Conservation (phyloP, 345 rosid genomes). For the Pugionium dolabratum region DNA sequence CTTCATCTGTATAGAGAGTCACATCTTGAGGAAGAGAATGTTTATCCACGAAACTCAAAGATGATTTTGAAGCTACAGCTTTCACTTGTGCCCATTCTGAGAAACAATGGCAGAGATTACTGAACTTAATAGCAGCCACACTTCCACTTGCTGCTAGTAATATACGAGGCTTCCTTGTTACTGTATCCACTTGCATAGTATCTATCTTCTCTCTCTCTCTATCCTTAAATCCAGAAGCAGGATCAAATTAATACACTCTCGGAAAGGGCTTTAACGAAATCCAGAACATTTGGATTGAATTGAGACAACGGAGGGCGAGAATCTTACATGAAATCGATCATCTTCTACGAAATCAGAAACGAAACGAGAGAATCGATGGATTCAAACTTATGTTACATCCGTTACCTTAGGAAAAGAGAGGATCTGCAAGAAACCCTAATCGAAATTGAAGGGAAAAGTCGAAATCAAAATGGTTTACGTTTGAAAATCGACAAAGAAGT, state of each 20-base stretch:
- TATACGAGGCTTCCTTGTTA: conserved; percentile 59
- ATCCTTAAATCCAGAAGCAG: neutral
- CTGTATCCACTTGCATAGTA: conserved; percentile 32
- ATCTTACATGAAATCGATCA: neutral
- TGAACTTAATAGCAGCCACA: conserved; percentile 88
- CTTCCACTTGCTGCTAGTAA: conserved; percentile 90
- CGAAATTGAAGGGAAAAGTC: neutral
- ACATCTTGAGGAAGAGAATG: conserved; percentile 70
- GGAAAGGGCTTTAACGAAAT: neutral
- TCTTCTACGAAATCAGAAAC: neutral
- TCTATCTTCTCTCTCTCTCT: conserved; percentile 33
- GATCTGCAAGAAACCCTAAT: conserved; percentile 1
- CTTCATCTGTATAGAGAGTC: conserved; percentile 71
- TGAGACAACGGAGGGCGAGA: neutral
- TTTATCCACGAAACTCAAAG: conserved; percentile 79
- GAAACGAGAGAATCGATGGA: neutral
- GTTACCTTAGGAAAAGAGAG: neutral
- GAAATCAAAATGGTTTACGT: conserved; percentile 1
- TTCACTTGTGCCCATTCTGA: conserved; percentile 87
- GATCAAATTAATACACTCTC: neutral
- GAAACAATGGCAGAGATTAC: conserved; percentile 80
- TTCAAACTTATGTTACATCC: neutral
- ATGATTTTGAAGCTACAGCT: conserved; percentile 73
- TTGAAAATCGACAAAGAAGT: neutral
- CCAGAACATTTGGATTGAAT: neutral